Conservation (phyloP, 768 basidiomycete species). For the Coprinopsis sp. region DNA sequence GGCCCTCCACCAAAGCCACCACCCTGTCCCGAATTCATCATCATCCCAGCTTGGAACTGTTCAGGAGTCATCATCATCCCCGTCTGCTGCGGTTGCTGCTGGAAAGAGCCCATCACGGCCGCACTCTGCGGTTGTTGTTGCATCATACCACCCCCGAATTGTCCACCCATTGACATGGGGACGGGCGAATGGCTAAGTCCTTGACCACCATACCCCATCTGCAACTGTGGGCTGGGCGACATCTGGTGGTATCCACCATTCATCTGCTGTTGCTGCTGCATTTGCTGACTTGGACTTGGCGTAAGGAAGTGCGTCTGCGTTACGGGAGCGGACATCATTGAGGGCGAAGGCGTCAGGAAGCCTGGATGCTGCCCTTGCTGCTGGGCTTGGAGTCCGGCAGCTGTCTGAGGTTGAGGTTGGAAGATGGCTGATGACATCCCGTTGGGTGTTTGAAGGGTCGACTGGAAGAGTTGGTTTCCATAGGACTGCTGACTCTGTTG, state of each 20-base stretch:
- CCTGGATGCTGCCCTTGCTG: constrained; percentile 13
- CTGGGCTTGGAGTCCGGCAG: constrained; percentile 20
- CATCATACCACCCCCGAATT: constrained; percentile 8
- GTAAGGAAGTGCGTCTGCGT: constrained; percentile 27
- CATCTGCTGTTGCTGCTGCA: constrained; percentile 28
- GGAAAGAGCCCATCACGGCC: constrained; percentile 11
- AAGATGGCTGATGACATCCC: constrained; percentile 17
- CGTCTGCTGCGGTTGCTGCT: constrained; percentile 18
- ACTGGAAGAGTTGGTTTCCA: constrained; percentile 12
- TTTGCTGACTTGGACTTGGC: constrained; percentile 31
- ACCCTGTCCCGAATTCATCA: background rate
- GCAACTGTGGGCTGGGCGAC: constrained; percentile 28
- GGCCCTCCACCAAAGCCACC: background rate
- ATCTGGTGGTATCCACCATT: constrained; percentile 19
- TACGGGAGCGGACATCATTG: constrained; percentile 24
- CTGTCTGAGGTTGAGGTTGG: constrained; percentile 25
- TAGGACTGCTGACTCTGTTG: constrained; percentile 13
- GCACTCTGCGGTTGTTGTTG: constrained; percentile 28
- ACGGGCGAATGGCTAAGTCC: constrained; percentile 23
- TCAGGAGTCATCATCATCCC: constrained; percentile 24
- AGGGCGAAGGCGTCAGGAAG: constrained; percentile 23
- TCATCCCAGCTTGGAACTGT: constrained; percentile 7
- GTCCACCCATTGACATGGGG: constrained; percentile 17
- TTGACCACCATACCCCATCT: constrained; percentile 20
- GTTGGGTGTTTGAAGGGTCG: constrained; percentile 16